Evolutionary conservation across 1,284 basidiomycete species (phyloP), one percentile per base, ranked within the genome.

Genomic region (Coniophora puteana): DNA sequence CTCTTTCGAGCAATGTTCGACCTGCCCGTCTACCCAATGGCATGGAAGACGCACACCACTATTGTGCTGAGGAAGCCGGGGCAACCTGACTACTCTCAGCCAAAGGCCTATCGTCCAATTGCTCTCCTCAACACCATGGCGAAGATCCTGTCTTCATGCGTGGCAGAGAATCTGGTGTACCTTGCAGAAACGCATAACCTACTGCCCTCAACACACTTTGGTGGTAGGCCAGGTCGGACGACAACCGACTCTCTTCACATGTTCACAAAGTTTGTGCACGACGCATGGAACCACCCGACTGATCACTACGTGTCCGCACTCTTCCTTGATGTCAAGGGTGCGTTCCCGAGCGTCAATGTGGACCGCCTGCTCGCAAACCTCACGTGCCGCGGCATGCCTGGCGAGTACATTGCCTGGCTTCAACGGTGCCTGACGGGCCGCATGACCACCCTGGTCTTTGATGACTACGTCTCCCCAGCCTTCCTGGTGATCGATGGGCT

Each of bases 321-420:
- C 0, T 67, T 67, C 43, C 53, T 70, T 2, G 66, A 72, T 45
- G 55, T 72, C 13, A 57, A 68, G 48, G 63, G 58, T 0, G 66
- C 67, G 0, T 72, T 70, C 50, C 67, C 63, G 0, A 68, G 57
- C 20, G 55, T 51, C 0, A 50, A 54, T 1, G 47, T 53, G 0
- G 48, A 57, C 1, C 27, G 51, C 0, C 61, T 71, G 2, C 14
- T 58, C 5, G 58, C 66, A 43, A 53, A 70, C 27, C 49, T 69
- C 51, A 36, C 51, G 8, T 27, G 25, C 13, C 50, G 44, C 4
- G 59, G 65, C 0, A 40, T 66, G 0, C 65, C 64, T 1, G 20
- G 27, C 10, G 49, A 50, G 22, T 44, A 54, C 13, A 43, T 52
- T 0, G 33, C 50, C 11, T 66, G 55, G 52, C 38, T 66, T 1